Base-by-base conservation (phyloP, 1,284 basidiomycete species). In the Irpex sp. region DNA sequence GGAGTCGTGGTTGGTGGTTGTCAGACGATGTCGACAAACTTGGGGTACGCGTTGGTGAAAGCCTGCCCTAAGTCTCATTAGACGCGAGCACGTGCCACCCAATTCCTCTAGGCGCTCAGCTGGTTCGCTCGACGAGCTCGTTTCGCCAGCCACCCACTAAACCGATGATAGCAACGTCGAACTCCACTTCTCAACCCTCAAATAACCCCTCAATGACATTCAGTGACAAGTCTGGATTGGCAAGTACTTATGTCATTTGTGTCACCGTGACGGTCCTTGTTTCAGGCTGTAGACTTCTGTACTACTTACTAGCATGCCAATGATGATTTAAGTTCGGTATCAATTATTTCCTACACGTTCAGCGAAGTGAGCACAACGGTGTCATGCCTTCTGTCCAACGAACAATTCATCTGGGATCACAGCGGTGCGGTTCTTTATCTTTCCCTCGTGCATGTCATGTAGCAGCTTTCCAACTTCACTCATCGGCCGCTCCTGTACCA, bases 401-500 rank as follows among this genome's bases (percentile, higher is more conserved):
- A 54, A 54, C 23, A 59, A 21, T 21, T 39, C 28, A 23, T 58
- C 56, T 6, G 66, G 66, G 49, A 67, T 63, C 9, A 67, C 35
- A 8, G 60, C 66, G 7, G 64, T 61, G 18, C 67, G 51, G 9
- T 42, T 59, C 55, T 58, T 60, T 36, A 68, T 37, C 51, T 62
- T 65, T 18, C 67, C 67, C 5, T 54, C 56, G 23, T 54, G 51
- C 60, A 68, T 54, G 9, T 66, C 67, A 47, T 64, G 49, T 28
- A 67, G 45, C 10, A 66, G 63, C 18, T 64, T 16, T 33, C 19
- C 56, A 45, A 64, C 65, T 14, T 67, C 63, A 8, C 61, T 58
- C 61, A 70, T 58, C 23, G 67, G 60, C 23, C 66, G 56, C 45
- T 51, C 61, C 57, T 69, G 65, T 16, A 70, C 66, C 55, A 63